Conservation (phyloP, 1,284 basidiomycete genomes). For the Fereydounia khargensis region DNA sequence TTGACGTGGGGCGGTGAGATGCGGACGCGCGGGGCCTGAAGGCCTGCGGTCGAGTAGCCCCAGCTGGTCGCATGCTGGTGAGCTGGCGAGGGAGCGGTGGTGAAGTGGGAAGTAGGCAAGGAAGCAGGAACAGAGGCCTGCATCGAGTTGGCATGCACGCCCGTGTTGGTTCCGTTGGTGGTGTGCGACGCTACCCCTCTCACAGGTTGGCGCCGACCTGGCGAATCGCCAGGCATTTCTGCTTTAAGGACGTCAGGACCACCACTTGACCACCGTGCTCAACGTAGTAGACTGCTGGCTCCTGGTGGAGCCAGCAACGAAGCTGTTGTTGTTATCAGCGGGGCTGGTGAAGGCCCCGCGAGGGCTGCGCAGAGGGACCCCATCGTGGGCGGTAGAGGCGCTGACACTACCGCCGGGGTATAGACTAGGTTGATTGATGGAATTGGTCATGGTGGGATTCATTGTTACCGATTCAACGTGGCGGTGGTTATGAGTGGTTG, state of each 20-base stretch:
- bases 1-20: too few species aligned
- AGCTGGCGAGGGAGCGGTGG: background rate
- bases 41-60: background rate
- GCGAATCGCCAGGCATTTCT: constrained; percentile 44
- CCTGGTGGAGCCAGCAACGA: constrained; percentile 24
- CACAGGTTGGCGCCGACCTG: constrained; percentile 49
- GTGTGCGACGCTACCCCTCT: constrained; percentile 42
- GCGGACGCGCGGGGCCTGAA: too few species aligned
- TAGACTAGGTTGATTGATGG: constrained; percentile 31
- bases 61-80: background rate
- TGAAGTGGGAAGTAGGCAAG: background rate
- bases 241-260: constrained; percentile 41
- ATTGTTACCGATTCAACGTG: constrained; percentile 37
- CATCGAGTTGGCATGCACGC: too few species aligned
- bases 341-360: background rate
- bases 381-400: constrained; percentile 33
- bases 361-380: constrained; percentile 13
- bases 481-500: constrained; percentile 8
- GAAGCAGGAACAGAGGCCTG: background rate
- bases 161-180: background rate
- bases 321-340: background rate
- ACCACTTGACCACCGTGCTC: constrained; percentile 45
- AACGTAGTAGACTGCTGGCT: constrained; percentile 38
- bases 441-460: constrained; percentile 20
- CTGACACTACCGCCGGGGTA: constrained; percentile 31